phyloP scores from a whole-genome alignment of 2,329 filamentous ascomycete genomes.

The Lasiodiplodia sp. region DNA sequence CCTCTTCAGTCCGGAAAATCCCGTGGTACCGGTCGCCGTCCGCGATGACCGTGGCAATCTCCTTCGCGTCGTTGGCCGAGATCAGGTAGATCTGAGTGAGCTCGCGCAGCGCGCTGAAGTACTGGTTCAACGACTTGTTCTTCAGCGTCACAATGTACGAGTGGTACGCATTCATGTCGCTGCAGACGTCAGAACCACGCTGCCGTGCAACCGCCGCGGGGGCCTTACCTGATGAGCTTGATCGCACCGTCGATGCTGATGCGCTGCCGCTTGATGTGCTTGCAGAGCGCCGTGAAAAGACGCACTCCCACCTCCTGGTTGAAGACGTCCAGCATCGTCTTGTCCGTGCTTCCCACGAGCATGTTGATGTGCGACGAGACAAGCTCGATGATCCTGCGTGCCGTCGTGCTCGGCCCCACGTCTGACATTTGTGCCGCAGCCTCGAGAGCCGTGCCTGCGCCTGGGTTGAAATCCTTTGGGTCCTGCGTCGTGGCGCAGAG shows the following conservation, averaged over 20 bases:
- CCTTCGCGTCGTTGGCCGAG: constrained; percentile 84
- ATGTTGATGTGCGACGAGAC: constrained; percentile 90
- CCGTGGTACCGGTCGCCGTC: constrained; percentile 89
- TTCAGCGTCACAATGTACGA: constrained; percentile 80
- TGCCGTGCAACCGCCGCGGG: not conserved
- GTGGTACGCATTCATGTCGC: constrained; percentile 95
- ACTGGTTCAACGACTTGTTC: constrained; percentile 84
- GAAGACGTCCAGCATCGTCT: constrained; percentile 98
- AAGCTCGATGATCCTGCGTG: constrained; percentile 80
- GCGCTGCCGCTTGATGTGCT: constrained; percentile 95
- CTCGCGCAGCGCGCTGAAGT: constrained; percentile 91
- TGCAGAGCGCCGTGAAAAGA: constrained; percentile 90
- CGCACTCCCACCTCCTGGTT: constrained; percentile 96
- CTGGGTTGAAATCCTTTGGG: constrained; percentile 89
- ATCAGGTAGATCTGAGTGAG: constrained; percentile 96
- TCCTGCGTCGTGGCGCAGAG: constrained; percentile 87
- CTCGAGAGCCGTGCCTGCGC: constrained; percentile 44
- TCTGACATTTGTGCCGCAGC: constrained; percentile 53
- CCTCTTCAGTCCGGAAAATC: constrained; percentile 93
- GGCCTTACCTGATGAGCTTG: constrained; percentile 75
- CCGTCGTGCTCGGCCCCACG: constrained; percentile 79
- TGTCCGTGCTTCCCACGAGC: constrained; percentile 93
- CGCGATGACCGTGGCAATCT: constrained; percentile 93
- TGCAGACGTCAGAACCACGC: constrained; percentile 45
- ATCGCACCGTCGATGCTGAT: constrained; percentile 89